Evolutionary conservation across 2,329 filamentous ascomycete species (phyloP), one percentile per base, ranked within the genome.

Genomic region (Curvularia sp.): DNA sequence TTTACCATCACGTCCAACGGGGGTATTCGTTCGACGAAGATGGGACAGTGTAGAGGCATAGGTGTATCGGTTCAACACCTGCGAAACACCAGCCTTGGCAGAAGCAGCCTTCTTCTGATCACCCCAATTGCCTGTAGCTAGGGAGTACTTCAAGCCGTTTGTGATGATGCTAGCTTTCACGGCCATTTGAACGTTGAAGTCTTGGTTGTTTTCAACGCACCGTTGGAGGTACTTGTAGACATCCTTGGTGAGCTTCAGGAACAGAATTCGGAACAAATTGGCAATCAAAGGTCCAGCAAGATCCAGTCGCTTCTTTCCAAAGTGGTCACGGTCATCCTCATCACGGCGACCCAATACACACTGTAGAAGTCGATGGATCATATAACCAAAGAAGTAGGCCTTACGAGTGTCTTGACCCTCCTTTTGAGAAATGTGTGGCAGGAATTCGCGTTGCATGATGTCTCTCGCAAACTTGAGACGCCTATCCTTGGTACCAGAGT

Each of bases 111-210:
- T 99, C 85, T 98, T 99, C 82, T 99, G 95, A 67, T 99, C 95
- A 73, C 95, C 96, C 96, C 95, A 99, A 80, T 99, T 99, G 66
- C 95, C 95, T 13, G 95, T 99, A 25, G 95, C 94, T 61, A 99
- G 83, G 51, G 95, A 97, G 79, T 99, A 99, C 76, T 97, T 97
- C 66, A 99, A 81, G 49, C 94, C 95, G 74, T 95, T 96, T 19
- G 93, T 96, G 66, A 99, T 84, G 19, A 95, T 97, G 62, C 88
- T 90, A 21, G 90, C 89, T 81, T 97, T 98, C 72, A 98, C 90
- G 67, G 93, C 95, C 57, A 97, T 86, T 13, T 91, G 91, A 41
- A 98, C 81, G 65, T 95, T 95, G 81, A 99, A 97, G 62, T 96
- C 91, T 60, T 89, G 86, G 77, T 90, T 91, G 53, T 88, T 89